Evolutionary conservation across 495 filamentous ascomycete species (phyloP).

Genomic region (Aspergillus bertholletiae): DNA sequence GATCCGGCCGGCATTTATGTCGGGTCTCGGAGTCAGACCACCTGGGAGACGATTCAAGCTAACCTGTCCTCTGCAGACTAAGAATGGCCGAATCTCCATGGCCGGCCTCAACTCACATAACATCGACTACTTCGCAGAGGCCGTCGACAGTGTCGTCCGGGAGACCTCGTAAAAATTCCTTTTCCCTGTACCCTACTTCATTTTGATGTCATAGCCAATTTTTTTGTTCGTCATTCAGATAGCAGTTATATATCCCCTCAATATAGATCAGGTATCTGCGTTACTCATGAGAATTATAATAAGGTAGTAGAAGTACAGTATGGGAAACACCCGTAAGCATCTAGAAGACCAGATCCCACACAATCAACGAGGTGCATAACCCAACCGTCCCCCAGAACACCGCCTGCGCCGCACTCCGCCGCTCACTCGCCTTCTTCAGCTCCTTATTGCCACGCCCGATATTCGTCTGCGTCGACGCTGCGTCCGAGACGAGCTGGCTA

Average conservation of each 20-base stretch:
- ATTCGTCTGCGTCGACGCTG: constrained; percentile 74
- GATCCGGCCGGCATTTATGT: background rate
- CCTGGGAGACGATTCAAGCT: background rate
- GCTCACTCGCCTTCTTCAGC: constrained; percentile 78
- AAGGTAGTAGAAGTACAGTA: background rate
- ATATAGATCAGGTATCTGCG: background rate
- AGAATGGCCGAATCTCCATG: constrained; percentile 97
- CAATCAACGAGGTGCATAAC: constrained; percentile 74
- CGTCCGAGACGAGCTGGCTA: constrained; percentile 82
- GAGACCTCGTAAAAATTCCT: constrained; percentile 41
- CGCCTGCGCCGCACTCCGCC: constrained; percentile 77
- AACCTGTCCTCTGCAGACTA: constrained; percentile 53
- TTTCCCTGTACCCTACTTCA: constrained; percentile 9
- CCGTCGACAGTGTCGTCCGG: constrained; percentile 80
- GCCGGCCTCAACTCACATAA: constrained; percentile 90
- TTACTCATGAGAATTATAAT: background rate
- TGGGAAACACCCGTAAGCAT: too few relatives aligned
- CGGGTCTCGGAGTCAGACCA: background rate
- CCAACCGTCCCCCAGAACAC: constrained; percentile 86
- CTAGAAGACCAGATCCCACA: constrained; percentile 93
- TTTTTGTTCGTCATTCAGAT: background rate
- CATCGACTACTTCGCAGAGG: constrained; percentile 86
- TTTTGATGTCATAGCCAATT: background rate
- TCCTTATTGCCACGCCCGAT: constrained; percentile 87
- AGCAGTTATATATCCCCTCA: background rate